phyloP scores from a whole-genome alignment of 495 filamentous ascomycete species.

The Delitschia confertaspora region DNA sequence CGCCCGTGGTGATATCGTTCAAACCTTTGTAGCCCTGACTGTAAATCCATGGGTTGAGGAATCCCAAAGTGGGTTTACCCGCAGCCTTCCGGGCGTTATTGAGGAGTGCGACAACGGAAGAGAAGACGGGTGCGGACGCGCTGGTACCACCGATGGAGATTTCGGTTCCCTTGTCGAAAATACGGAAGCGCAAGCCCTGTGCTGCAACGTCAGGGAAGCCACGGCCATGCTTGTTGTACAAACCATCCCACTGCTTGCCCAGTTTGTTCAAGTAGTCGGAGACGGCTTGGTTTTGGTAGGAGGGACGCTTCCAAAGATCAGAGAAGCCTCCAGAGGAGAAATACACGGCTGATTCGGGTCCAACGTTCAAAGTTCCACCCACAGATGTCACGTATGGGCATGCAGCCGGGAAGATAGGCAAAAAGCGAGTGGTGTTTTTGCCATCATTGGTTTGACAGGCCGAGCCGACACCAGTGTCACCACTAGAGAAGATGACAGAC shows the following conservation, averaged over 20 bases:
- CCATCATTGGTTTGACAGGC: conserved; percentile 59
- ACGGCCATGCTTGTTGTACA: conserved; percentile 56
- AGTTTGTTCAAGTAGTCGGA: conserved; percentile 45
- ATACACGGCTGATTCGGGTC: conserved; percentile 52
- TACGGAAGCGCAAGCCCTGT: conserved; percentile 47
- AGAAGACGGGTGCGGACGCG: conserved; percentile 54
- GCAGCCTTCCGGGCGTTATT: conserved; percentile 56
- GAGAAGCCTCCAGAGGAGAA: conserved; percentile 59
- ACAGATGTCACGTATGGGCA: conserved; percentile 70
- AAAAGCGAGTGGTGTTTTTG: conserved; percentile 56
- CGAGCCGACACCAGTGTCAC: conserved; percentile 62
- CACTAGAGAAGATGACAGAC: conserved; percentile 60
- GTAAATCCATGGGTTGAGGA: conserved; percentile 72
- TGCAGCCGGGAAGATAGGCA: conserved; percentile 59
- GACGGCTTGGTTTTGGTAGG: conserved; percentile 54
- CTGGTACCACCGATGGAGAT: conserved; percentile 53
- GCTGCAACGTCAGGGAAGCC: conserved; percentile 68
- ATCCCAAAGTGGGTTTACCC: conserved; percentile 52
- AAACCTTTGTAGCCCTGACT: conserved; percentile 43
- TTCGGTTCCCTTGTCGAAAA: conserved; percentile 46
- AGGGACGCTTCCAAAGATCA: conserved; percentile 52
- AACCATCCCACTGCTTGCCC: conserved; percentile 36
- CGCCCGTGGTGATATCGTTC: conserved; percentile 55
- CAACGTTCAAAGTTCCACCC: conserved; percentile 52
- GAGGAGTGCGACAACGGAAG: conserved; percentile 54